A percentile compares a stretch with the other conserved stretches of the same genome.
Conservation (phyloP, 2,329 filamentous ascomycete genomes). For the Neopestalotiopsis sp. region DNA sequence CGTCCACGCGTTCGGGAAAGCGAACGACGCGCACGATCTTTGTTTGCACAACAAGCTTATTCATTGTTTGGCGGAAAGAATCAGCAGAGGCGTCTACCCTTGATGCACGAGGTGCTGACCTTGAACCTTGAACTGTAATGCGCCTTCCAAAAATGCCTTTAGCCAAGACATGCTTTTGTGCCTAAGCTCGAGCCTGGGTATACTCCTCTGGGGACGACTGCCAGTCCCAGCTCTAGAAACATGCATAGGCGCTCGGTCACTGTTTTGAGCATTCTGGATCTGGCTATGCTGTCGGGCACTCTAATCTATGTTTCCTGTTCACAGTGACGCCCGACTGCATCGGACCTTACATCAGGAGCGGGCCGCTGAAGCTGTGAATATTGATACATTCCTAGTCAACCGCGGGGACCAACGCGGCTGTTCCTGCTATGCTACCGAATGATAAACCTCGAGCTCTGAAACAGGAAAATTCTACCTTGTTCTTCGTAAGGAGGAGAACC, state of each 20-base stretch:
- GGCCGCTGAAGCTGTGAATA: too few relatives aligned
- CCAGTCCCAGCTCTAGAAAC: neutral
- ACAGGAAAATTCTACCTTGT: too few relatives aligned
- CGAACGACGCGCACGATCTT: neutral
- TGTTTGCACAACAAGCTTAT: neutral
- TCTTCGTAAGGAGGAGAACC: too few relatives aligned
- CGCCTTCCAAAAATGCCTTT: neutral
- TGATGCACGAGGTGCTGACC: neutral
- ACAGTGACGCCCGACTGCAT: too few relatives aligned
- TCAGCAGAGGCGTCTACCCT: neutral
- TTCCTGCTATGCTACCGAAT: too few relatives aligned
- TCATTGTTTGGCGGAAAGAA: neutral
- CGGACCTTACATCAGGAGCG: too few relatives aligned
- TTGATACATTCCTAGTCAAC: too few relatives aligned
- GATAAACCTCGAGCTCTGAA: too few relatives aligned
- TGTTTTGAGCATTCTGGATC: neutral
- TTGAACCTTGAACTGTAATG: neutral
- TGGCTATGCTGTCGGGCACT: too few relatives aligned
- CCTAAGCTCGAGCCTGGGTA: neutral
- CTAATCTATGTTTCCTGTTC: too few relatives aligned
- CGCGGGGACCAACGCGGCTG: too few relatives aligned
- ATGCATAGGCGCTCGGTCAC: neutral
- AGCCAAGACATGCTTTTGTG: neutral
- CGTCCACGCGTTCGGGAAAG: neutral
- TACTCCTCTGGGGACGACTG: neutral